phyloP scores from a whole-genome alignment of 2,329 filamentous ascomycete genomes.

The Fusarium armeniacum region DNA sequence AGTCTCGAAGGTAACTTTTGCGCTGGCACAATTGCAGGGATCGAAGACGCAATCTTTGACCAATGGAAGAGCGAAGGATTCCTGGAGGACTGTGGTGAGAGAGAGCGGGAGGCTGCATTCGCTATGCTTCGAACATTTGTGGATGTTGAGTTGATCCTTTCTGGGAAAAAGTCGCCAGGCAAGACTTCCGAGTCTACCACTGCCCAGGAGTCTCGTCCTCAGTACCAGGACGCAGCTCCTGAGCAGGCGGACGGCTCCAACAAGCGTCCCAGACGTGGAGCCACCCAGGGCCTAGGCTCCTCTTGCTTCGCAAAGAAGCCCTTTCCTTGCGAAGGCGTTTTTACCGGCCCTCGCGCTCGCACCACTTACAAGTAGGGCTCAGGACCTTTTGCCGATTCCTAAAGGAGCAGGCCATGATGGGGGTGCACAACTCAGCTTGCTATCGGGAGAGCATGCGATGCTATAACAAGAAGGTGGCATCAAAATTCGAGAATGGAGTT shows the following conservation, averaged over 20 bases:
- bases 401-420: background rate
- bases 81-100: slow-evolving; percentile 42
- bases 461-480: background rate
- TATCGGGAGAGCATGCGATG: background rate
- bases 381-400: slow-evolving; percentile 1
- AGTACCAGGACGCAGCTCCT: background rate
- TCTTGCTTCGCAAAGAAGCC: slow-evolving; percentile 36
- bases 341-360: slow-evolving; percentile 26
- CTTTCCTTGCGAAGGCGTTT: slow-evolving; percentile 11
- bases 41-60: slow-evolving; percentile 49
- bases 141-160: background rate
- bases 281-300: slow-evolving; percentile 33
- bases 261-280: background rate
- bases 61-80: slow-evolving; percentile 48
- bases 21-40: slow-evolving; percentile 37
- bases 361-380: slow-evolving; percentile 10
- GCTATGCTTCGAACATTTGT: slow-evolving; percentile 43
- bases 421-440: slow-evolving; percentile 1
- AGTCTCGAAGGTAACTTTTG: slow-evolving; percentile 17
- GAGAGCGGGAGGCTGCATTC: slow-evolving; percentile 43
- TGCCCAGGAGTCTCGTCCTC: background rate
- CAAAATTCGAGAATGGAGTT: slow-evolving; percentile 1
- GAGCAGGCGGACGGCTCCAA: background rate
- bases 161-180: background rate
- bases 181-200: background rate